Base-by-base conservation (phyloP, 2,329 filamentous ascomycete species). In the Trichoderma arundinaceum region DNA sequence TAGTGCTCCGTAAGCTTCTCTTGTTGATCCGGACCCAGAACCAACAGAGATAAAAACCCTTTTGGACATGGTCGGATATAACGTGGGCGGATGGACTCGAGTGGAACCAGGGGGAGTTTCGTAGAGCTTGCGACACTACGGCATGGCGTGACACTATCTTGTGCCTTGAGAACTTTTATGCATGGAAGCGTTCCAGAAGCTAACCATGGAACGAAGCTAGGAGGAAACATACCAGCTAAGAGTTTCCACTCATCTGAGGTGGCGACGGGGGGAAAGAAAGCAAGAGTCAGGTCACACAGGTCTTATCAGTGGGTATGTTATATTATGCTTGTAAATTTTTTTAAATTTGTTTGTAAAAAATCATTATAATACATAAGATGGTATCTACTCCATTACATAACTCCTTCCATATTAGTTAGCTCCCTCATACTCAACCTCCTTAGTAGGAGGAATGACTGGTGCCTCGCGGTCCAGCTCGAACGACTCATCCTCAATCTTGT, bases 401-500 rank as follows among this genome's bases (percentile, higher is more conserved):
- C 32, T 48, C 8, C 48, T 19, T 17, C 22, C 8, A 17, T 19
- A 44, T 22, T 63, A 35, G 49, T 63, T 63, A 15, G 48, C 48
- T n/a, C 7, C 59, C 49, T 63, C 60, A 12, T n/a, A 22, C 35
- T 66, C 52, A 52, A 51, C 59, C 59, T 58, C 52, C 60, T 66
- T 66, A 13, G 33, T 22, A 2, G 53, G 52, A 54, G 61, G 33
- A 13, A 51, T 6, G 33, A 46, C 53, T n/a, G 65, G 58, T 7
- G 38, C 59, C 9, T 78, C 74, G 17, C 77, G 74, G 22, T 79
- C 77, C 12, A 79, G 69, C 2, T 76, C 77, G 32, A 77, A 78
- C 76, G 79, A 78, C 65, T 73, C 71, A 52, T 79, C 78, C 67
- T 79, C 77, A 17, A 76, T 67, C 0, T 65, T 68, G 66, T 79